Percentiles rank a stretch among this genome's conserved stretches.
These are phyloP conservation scores for Hyphopichia buzzinii DNA, from an alignment of 1,139 yeast genomes.

Conservation along the genomic window DNA sequence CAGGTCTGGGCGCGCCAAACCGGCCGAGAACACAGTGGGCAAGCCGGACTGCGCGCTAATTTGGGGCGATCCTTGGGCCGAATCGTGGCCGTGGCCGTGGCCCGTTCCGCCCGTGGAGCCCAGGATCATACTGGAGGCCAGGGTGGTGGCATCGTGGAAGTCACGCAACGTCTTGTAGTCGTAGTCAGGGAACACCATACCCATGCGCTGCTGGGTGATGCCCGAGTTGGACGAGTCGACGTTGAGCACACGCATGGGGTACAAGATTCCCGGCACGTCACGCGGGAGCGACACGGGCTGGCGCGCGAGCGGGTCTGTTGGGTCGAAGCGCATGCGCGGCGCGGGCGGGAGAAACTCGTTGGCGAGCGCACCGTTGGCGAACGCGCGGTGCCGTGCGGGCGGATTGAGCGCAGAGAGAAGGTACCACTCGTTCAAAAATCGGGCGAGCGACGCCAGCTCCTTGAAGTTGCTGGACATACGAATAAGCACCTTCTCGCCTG, in stretches of 20 bases:
- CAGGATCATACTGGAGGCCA: background rate
- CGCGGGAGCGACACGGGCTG: slow-evolving; percentile 27
- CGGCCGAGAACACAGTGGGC: background rate
- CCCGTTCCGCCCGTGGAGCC: background rate
- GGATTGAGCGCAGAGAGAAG: slow-evolving; percentile 24
- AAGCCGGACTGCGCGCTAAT: background rate
- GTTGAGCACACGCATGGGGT: slow-evolving; percentile 24
- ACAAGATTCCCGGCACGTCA: slow-evolving; percentile 27
- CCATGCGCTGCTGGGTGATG: slow-evolving; percentile 19
- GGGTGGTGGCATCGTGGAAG: slow-evolving; percentile 6
- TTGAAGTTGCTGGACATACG: slow-evolving; percentile 25
- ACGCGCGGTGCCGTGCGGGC: slow-evolving; percentile 15
- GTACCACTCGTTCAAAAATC: slow-evolving; percentile 38
- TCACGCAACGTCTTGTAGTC: slow-evolving; percentile 21
- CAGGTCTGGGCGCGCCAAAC: too few species aligned
- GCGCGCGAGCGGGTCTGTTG: slow-evolving; percentile 1
- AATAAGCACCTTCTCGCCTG: slow-evolving; percentile 19
- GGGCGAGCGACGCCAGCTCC: slow-evolving; percentile 18
- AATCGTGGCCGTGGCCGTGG: background rate
- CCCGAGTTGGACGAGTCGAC: slow-evolving; percentile 8
- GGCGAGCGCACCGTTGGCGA: slow-evolving; percentile 17
- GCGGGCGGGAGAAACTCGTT: slow-evolving; percentile 14
- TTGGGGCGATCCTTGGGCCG: background rate
- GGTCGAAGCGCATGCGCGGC: slow-evolving; percentile 6
- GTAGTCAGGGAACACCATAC: slow-evolving; percentile 25